Conservation (phyloP, 345 rosid species). For the Cochlearia excelsa region DNA sequence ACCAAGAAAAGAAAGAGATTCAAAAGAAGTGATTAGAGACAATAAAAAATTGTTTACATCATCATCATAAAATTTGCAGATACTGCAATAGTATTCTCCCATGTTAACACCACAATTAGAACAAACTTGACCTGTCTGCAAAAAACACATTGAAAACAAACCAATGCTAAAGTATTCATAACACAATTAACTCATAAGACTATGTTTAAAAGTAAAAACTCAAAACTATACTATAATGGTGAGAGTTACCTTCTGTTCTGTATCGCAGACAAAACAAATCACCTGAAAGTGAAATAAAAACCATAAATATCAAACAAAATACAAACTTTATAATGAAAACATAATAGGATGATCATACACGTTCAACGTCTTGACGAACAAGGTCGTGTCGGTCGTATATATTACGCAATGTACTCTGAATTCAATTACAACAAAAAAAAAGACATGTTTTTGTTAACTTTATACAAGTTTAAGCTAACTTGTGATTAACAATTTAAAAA, state of each 20-base stretch:
- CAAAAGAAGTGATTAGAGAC: background rate
- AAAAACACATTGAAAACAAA: constrained; percentile 11
- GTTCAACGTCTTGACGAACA: constrained; percentile 75
- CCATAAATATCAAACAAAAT: background rate
- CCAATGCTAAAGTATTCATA: constrained; percentile 19
- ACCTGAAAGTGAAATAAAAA: constrained; percentile 44
- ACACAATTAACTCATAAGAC: constrained; percentile 1
- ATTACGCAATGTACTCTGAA: constrained; percentile 63
- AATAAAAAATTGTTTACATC: constrained; percentile 44
- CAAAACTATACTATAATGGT: constrained; percentile 19
- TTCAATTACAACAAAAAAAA: background rate
- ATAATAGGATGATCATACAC: constrained; percentile 42
- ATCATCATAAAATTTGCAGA: constrained; percentile 93
- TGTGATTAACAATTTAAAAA: background rate
- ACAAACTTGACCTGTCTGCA: constrained; percentile 71
- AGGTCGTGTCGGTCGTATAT: constrained; percentile 67
- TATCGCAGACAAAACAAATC: constrained; percentile 87
- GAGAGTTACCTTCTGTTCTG: constrained; percentile 82
- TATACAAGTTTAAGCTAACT: background rate
- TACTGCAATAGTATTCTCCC: constrained; percentile 92
- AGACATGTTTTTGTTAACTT: background rate
- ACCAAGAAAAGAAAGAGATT: constrained; percentile 2
- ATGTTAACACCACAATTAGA: constrained; percentile 94
- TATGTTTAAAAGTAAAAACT: background rate
- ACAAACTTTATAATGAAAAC: background rate